Evolutionary conservation across 192 early-diverging fungal genomes (phyloP), one percentile per base, ranked within the genome.

Genomic region (Entomortierella chlamydospora): DNA sequence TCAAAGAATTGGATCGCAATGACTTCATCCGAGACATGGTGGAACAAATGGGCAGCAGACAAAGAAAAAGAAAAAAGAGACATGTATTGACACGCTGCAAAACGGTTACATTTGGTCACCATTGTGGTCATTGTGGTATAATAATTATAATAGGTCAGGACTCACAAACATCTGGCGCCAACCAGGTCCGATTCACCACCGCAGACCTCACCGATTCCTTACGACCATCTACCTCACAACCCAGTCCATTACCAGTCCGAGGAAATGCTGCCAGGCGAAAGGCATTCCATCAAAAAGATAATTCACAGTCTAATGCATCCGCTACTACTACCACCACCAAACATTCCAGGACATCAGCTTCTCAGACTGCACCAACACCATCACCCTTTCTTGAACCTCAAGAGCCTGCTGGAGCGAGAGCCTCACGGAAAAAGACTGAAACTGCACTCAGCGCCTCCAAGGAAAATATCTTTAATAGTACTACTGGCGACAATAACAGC

Each of bases 241-340:
- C 58, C 0, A 61, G 3, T 15, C 41, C 58, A 13, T 34, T 41
- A 34, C 23, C 39, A 26, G 42, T 61, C 10, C 58, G 58, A 4
- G 58, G 58, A n/a, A 61, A 61, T 25, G 58, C 58, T 23, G 58
- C 58, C 23, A 61, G 58, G 18, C 0, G n/a, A 25, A 22, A 9
- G 9, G 18, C 58, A 5, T 18, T 28, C 3, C 23, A 34, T 23
- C 37, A 3, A 47, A 47, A 47, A 47, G 45, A 5, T 3, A 47
- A 47, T 47, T 47, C 15, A 12, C 45, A 47, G n/a, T n/a, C n/a
- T n/a, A n/a, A n/a, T n/a, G n/a, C n/a, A n/a, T n/a, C n/a, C n/a
- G n/a, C n/a, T n/a, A 47, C 45, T 11, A 47, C 45, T 45, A 41
- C n/a, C 15, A n/a, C 15, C 57, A n/a, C 11, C 30, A 58, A 26